These are phyloP conservation scores for Simplicillium aogashimaense DNA, from an alignment of 2,329 filamentous ascomycete genomes.

Conservation along the genomic window DNA sequence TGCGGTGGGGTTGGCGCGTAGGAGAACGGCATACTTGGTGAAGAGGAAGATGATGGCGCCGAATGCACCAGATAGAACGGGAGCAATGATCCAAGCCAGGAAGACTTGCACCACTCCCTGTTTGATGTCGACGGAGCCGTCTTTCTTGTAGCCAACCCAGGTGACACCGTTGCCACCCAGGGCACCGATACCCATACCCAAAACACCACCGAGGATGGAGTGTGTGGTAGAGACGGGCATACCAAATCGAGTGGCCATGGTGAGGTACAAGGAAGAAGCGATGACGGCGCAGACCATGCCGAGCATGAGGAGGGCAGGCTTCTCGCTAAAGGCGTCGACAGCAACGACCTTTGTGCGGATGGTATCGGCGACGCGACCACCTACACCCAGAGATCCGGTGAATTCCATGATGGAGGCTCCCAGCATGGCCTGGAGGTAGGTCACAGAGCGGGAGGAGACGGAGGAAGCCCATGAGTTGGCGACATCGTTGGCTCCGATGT, in stretches of 20 bases:
- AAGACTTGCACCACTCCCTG: slow-evolving; percentile 49
- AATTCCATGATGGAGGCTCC: slow-evolving; percentile 52
- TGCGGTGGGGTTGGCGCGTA: slow-evolving; percentile 40
- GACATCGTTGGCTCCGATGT: slow-evolving; percentile 54
- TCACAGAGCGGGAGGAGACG: slow-evolving; percentile 58
- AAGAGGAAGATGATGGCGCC: slow-evolving; percentile 43
- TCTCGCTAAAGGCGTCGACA: slow-evolving; percentile 31
- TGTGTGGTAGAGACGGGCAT: slow-evolving; percentile 54
- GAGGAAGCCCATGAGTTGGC: slow-evolving; percentile 70
- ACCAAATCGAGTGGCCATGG: slow-evolving; percentile 41
- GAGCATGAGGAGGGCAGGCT: slow-evolving; percentile 45
- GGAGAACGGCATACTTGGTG: slow-evolving; percentile 47
- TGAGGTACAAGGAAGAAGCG: slow-evolving; percentile 45
- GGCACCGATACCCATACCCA: slow-evolving; percentile 48
- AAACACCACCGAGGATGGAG: slow-evolving; percentile 48
- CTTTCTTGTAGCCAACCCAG: slow-evolving; percentile 37
- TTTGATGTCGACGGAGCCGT: slow-evolving; percentile 24
- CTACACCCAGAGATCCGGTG: slow-evolving; percentile 49
- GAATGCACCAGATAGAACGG: slow-evolving; percentile 42
- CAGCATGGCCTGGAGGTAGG: slow-evolving; percentile 49
- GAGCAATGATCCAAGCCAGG: slow-evolving; percentile 51
- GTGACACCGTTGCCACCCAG: slow-evolving; percentile 41
- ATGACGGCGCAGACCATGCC: slow-evolving; percentile 47
- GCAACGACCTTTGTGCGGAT: slow-evolving; percentile 51
- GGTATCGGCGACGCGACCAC: slow-evolving; percentile 49